A percentile compares a stretch with the other conserved stretches of the same genome.
Evolutionary conservation across 2,329 filamentous ascomycete genomes (phyloP).

Genomic region (Epichloe scottii): DNA sequence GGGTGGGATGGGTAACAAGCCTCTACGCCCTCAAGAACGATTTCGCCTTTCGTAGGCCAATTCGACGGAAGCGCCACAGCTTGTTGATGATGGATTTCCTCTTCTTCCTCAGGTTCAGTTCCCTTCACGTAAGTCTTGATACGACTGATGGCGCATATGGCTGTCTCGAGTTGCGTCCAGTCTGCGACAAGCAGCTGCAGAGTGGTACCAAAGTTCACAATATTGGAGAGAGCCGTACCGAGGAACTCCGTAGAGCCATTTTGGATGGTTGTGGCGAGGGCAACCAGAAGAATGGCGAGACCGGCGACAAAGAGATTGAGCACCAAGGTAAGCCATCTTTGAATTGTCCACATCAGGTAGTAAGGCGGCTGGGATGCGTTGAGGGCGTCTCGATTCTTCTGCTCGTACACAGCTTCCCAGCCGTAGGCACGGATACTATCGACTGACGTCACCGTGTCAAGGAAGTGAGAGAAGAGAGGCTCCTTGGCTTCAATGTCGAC

Average conservation of each 20-base stretch:
- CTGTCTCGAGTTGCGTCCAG: neutral
- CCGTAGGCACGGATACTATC: constrained; percentile 21
- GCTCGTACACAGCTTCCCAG: constrained; percentile 10
- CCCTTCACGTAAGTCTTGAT: neutral
- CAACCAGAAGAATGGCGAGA: constrained; percentile 32
- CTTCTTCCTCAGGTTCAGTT: neutral
- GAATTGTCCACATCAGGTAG: constrained; percentile 34
- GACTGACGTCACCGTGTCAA: constrained; percentile 12
- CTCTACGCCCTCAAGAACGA: neutral
- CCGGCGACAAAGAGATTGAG: constrained; percentile 32
- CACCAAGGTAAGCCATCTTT: constrained; percentile 35
- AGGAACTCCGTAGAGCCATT: neutral
- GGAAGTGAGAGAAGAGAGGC: constrained; percentile 15
- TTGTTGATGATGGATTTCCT: neutral
- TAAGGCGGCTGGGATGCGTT: constrained; percentile 18
- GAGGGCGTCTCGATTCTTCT: constrained; percentile 15
- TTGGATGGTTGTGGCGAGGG: constrained; percentile 23
- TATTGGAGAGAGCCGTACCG: neutral
- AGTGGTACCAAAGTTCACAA: neutral
- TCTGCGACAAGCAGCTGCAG: neutral
- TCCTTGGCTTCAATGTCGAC: constrained; percentile 17
- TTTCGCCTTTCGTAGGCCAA: neutral
- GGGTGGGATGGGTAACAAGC: neutral
- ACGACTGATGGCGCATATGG: neutral
- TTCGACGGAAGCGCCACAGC: neutral